A percentile compares a stretch with the other conserved stretches of the same genome.
Conservation (phyloP, 768 basidiomycete species). For the Lactarius pseudohatsudake region DNA sequence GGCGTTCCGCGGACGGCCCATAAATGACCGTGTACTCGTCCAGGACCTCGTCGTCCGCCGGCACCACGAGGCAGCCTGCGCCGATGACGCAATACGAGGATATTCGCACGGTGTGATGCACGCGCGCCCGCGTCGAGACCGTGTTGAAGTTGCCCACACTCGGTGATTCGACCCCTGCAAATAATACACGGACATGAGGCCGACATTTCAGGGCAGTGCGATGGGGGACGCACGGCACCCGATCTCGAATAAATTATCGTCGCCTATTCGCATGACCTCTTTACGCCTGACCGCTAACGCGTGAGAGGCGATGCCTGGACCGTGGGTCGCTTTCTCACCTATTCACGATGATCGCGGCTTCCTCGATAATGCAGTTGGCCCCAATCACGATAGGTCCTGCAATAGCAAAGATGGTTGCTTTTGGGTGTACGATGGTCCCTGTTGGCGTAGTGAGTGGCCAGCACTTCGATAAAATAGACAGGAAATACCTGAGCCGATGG, state of each 20-base stretch:
- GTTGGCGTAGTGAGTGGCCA: not conserved
- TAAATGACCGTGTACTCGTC: constrained; percentile 85
- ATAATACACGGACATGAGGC: constrained; percentile 12
- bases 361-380: constrained; percentile 86
- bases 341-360: constrained; percentile 87
- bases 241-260: constrained; percentile 93
- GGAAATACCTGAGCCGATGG: constrained; percentile 75
- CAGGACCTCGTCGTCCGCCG: constrained; percentile 73
- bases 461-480: not conserved
- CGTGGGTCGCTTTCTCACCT: constrained; percentile 43
- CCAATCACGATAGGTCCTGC: constrained; percentile 91
- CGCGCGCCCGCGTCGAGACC: constrained; percentile 77
- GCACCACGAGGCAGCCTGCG: constrained; percentile 75
- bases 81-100: constrained; percentile 82
- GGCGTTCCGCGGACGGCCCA: constrained; percentile 69
- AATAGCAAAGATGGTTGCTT: constrained; percentile 89
- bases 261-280: constrained; percentile 90
- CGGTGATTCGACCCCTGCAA: constrained; percentile 80
- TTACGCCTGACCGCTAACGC: constrained; percentile 49
- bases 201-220: not conserved
- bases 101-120: constrained; percentile 80
- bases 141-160: constrained; percentile 85
- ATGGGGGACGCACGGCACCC: constrained; percentile 69
- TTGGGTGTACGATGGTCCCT: constrained; percentile 91
- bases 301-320: constrained; percentile 3